Conservation (phyloP, 805 yeast genomes). For the Pichia cabralensis region DNA sequence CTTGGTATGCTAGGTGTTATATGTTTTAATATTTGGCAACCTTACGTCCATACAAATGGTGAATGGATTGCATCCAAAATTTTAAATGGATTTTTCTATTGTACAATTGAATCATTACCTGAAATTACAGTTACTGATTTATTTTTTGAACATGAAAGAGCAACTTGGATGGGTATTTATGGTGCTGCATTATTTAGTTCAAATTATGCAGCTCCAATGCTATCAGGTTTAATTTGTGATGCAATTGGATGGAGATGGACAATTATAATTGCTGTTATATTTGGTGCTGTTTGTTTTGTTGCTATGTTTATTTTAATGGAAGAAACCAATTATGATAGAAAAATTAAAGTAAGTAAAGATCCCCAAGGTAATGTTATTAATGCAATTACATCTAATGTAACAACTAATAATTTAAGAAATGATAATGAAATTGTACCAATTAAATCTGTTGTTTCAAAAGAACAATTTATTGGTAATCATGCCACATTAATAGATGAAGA, state of each 20-base stretch:
- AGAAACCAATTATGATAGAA: slow-evolving; percentile 40
- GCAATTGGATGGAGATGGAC: slow-evolving; percentile 46
- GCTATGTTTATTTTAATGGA: slow-evolving; percentile 39
- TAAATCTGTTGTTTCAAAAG: slow-evolving; percentile 8
- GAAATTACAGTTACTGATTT: slow-evolving; percentile 40
- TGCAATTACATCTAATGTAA: slow-evolving; percentile 17
- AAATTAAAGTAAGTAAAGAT: slow-evolving; percentile 18
- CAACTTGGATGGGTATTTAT: slow-evolving; percentile 38
- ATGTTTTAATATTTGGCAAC: slow-evolving; percentile 26
- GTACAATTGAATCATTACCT: slow-evolving; percentile 38
- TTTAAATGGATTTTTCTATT: slow-evolving; percentile 24
- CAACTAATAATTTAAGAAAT: neutral
- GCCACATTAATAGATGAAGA: slow-evolving; percentile 19
- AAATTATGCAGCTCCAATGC: slow-evolving; percentile 47
- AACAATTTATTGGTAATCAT: slow-evolving; percentile 24
- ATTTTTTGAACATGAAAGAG: slow-evolving; percentile 43
- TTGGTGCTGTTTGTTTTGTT: slow-evolving; percentile 31
- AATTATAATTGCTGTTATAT: slow-evolving; percentile 38
- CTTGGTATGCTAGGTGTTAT: slow-evolving; percentile 24
- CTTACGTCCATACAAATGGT: slow-evolving; percentile 23
- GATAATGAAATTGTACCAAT: slow-evolving; percentile 3
- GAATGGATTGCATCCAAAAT: slow-evolving; percentile 25
- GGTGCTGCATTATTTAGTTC: slow-evolving; percentile 45
- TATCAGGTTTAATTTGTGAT: slow-evolving; percentile 47
- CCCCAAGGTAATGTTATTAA: slow-evolving; percentile 15